These are phyloP conservation scores for Yarrowia sp. DNA, from an alignment of 805 yeast species.

Conservation along the genomic window DNA sequence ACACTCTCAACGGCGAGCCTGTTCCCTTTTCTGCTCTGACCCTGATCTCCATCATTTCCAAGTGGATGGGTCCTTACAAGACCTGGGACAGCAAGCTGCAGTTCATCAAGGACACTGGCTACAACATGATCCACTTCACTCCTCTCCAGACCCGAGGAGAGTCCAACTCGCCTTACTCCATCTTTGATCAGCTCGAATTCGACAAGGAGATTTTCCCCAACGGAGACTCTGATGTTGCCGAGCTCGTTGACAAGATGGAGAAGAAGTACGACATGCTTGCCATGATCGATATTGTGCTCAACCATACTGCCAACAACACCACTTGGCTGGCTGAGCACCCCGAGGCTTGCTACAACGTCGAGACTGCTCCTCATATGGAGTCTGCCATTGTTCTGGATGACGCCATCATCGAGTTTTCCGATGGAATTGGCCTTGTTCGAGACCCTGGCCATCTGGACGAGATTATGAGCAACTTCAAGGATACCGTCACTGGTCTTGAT, in stretches of 20 bases:
- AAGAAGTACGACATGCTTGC: conserved; percentile 68
- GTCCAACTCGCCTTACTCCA: conserved; percentile 92
- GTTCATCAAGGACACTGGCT: conserved; percentile 73
- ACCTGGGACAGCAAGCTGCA: conserved; percentile 74
- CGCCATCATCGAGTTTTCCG: conserved; percentile 69
- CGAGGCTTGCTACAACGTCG: conserved; percentile 83
- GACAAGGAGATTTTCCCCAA: conserved; percentile 69
- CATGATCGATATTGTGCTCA: conserved; percentile 90
- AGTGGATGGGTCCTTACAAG: conserved; percentile 79
- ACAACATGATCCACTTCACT: conserved; percentile 95
- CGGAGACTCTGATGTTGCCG: conserved; percentile 60
- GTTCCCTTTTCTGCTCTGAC: conserved; percentile 76
- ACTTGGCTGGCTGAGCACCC: conserved; percentile 85
- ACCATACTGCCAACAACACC: conserved; percentile 93
- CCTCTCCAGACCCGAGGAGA: conserved; percentile 90
- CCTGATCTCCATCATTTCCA: conserved; percentile 84
- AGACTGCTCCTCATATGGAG: conserved; percentile 86
- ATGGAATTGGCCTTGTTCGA: conserved; percentile 63
- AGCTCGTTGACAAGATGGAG: conserved; percentile 59
- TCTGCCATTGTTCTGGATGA: conserved; percentile 86
- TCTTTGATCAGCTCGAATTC: conserved; percentile 80
- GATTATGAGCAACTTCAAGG: conserved; percentile 71
- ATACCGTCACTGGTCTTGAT: conserved; percentile 67
- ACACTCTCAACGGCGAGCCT: conserved; percentile 61
- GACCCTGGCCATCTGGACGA: conserved; percentile 61